phyloP scores from a whole-genome alignment of 331 rosid genomes.

The Telfairia occidentalis region DNA sequence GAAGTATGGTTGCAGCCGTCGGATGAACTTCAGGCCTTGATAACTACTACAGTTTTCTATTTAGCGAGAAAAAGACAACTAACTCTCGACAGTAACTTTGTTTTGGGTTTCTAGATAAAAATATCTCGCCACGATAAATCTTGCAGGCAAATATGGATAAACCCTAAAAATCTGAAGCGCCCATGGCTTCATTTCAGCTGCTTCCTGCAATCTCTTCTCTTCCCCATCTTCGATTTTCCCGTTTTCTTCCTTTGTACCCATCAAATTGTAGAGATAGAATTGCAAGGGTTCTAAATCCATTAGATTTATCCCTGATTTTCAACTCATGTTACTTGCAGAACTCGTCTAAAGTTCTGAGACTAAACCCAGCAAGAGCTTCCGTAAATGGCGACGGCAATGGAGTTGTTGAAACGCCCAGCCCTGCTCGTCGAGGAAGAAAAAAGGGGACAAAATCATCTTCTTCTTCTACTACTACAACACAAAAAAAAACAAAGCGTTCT shows the following conservation, averaged over 20 bases:
- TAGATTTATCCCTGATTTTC: slow-evolving; percentile 10
- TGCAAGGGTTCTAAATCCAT: background rate
- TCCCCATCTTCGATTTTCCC: slow-evolving; percentile 14
- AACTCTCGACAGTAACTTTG: background rate
- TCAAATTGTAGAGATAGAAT: background rate
- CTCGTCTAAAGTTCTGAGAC: background rate
- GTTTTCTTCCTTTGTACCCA: slow-evolving; percentile 12
- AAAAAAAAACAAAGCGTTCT: slow-evolving; percentile 27
- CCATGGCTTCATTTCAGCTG: slow-evolving; percentile 45
- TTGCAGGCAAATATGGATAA: slow-evolving; percentile 24
- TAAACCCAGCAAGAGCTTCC: slow-evolving; percentile 33
- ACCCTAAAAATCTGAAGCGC: slow-evolving; percentile 31
- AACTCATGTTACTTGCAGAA: background rate
- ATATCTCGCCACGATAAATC: slow-evolving; percentile 16
- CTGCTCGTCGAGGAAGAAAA: slow-evolving; percentile 55
- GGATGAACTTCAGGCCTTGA: background rate
- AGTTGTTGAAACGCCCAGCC: slow-evolving; percentile 27
- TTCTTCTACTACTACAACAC: slow-evolving; percentile 8
- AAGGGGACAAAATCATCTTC: slow-evolving; percentile 25
- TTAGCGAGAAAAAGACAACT: background rate
- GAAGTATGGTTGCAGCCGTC: background rate
- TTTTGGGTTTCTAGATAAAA: background rate
- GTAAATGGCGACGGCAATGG: slow-evolving; percentile 26
- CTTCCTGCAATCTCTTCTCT: slow-evolving; percentile 24
- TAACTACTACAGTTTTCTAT: background rate